Percentiles rank a stretch among this genome's conserved stretches.
phyloP scores from a whole-genome alignment of 306 rosid species.

The Dryas octopetala region DNA sequence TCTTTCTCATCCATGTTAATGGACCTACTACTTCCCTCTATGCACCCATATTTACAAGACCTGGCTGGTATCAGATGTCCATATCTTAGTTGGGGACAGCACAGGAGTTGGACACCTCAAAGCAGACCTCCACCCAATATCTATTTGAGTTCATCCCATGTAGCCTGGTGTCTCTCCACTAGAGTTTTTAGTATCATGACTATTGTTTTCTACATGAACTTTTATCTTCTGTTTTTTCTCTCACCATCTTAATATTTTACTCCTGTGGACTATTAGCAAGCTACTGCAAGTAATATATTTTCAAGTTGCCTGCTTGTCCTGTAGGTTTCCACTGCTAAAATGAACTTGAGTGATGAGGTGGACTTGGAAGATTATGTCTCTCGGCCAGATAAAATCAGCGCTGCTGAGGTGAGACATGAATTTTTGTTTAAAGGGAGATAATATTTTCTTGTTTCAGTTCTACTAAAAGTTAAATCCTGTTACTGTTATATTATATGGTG shows the following conservation, averaged over 20 bases:
- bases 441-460: neutral
- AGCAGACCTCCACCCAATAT: neutral
- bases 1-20: neutral
- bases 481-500: neutral
- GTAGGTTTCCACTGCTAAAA: slow-evolving; percentile 98
- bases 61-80: neutral
- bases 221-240: neutral
- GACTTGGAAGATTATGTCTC: slow-evolving; percentile 98
- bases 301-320: neutral
- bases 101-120: neutral
- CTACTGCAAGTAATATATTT: slow-evolving; percentile 10
- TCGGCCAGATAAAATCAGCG: slow-evolving; percentile 98
- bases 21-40: neutral
- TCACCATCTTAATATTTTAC: neutral
- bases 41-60: neutral
- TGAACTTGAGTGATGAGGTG: slow-evolving; percentile 96
- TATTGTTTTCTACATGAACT: neutral
- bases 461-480: neutral
- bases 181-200: neutral
- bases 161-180: neutral
- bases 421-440: neutral
- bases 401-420: slow-evolving; percentile 85
- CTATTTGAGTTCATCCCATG: neutral
- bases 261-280: neutral
- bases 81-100: neutral